Base-by-base conservation (phyloP, 106 monocot genomes). In the Xerophyta viscosa region DNA sequence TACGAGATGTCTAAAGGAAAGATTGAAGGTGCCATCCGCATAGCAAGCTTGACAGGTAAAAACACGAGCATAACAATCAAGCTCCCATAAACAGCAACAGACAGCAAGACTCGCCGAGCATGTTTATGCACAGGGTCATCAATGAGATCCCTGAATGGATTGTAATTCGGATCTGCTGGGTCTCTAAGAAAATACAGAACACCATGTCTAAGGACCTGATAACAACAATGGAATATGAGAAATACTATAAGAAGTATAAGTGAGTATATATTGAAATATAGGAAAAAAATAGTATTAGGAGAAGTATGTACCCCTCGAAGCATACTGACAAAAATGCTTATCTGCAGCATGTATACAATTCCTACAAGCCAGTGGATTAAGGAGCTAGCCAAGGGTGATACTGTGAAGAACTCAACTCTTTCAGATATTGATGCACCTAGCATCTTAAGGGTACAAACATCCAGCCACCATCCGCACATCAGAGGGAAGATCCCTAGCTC, bases 401-500 rank as follows among this genome's bases (percentile, higher is more conserved):
- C n/a, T 19, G 79, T 63, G 64, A 98, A 90, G 74, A 90, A 98
- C 39, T 98, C 98, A 60, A 89, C 60, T 37, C 89, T 82, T 65
- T 90, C 67, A 41, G 79, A 59, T 58, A 98, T 63, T 66, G 89
- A 67, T 24, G 86, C 63, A 18, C 98, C 89, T 50, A 98, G 64
- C 89, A 98, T 98, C 63, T 60, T 86, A 66, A 98, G 63, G 20
- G 98, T 98, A 50, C 98, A 98, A 13, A 98, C 60, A 67, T 98
- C 98, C 28, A 98, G 72, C 98, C 98, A 98, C 98, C 98, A 98
- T 12, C 98, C 98, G 54, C 98, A 98, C 98, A 98, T 83, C 52
- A 98, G 59, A 4, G 98, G 98, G 39, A 98, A 98, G 28, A 90
- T 78, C 18, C 98, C 98, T 50, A 98, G 85, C 63, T 98, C 98